phyloP scores from a whole-genome alignment of 345 rosid genomes.

The Hevea brasiliensis region DNA sequence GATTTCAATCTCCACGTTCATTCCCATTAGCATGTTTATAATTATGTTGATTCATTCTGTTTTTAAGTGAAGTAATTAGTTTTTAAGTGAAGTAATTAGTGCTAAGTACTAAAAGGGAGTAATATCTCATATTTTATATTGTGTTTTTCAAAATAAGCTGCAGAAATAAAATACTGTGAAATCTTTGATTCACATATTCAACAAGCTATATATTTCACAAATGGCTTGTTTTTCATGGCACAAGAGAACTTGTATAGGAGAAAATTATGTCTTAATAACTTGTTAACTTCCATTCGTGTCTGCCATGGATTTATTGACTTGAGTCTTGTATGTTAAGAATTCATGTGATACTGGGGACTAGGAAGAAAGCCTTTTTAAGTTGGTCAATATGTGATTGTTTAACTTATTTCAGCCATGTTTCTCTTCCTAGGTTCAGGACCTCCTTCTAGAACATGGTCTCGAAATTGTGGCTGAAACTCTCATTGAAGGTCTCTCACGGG shows the following conservation, averaged over 20 bases:
- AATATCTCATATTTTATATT: neutral
- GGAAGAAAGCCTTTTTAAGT: neutral
- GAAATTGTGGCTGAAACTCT: slow-evolving; percentile 91
- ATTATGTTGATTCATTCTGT: neutral
- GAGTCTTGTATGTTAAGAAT: neutral
- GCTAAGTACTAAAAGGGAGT: neutral
- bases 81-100: neutral
- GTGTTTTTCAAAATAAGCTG: neutral
- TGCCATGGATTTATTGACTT: neutral
- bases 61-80: neutral
- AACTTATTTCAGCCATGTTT: slow-evolving; percentile 13
- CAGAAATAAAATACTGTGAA: neutral
- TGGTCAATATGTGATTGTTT: neutral
- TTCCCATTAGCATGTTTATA: neutral
- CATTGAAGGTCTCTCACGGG: slow-evolving; percentile 86
- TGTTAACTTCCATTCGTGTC: neutral
- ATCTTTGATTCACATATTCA: neutral
- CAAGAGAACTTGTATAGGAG: neutral
- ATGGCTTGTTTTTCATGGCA: neutral
- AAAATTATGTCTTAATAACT: neutral
- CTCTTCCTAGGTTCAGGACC: slow-evolving; percentile 64
- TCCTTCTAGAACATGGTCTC: slow-evolving; percentile 73
- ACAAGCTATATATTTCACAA: neutral
- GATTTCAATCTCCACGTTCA: neutral
- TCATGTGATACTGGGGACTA: neutral